Evolutionary conservation across 768 basidiomycete genomes (phyloP), one percentile per base, ranked within the genome.

Genomic region (Symmetrospora coprosmae): DNA sequence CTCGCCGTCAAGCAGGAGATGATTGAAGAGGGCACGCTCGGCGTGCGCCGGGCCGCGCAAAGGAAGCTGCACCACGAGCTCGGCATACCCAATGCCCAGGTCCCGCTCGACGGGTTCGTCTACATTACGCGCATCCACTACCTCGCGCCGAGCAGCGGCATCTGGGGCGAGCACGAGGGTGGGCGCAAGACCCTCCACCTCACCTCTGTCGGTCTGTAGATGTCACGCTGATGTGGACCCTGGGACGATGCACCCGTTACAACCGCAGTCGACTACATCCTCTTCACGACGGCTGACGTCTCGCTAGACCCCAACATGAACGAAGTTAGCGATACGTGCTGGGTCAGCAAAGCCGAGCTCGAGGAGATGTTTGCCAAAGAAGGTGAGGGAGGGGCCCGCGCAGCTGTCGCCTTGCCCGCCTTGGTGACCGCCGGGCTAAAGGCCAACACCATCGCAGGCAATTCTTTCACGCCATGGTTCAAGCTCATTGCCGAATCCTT

Each of bases 111-210:
- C 61, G 73, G 84, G 62, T 96, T 96, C 74, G 87, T 90, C 66
- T 99, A 92, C 74, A 76, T 99, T 52, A 91, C 94, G 14, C 80
- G 86, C 63, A 97, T 99, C 68, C 94, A 97, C 74, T 99, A 99
- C 72, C 81, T 97, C 43, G 94, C 94, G 0, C 90, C 94, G 2
- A 87, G 86, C 9, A 73, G 85, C 72, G 90, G 86, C 2, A 75
- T 84, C 69, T 97, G 94, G 94, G 94, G 94, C 41, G 94, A 99
- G 72, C 94, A 99, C 67, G 94, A 99, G 82, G 82, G 92, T 89
- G 70, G 66, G 74, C 68, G 23, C 2, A 28, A 51, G 60, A 39
- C n/a, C 19, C 31, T 19, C 17, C 14, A 23, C 17, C 39, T 50
- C 66, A 17, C 2, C 41, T 35, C 33, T n/a, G n/a, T n/a, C n/a